Evolutionary conservation across 2,329 filamentous ascomycete genomes (phyloP).

Genomic region (Hypoxylon sp.): DNA sequence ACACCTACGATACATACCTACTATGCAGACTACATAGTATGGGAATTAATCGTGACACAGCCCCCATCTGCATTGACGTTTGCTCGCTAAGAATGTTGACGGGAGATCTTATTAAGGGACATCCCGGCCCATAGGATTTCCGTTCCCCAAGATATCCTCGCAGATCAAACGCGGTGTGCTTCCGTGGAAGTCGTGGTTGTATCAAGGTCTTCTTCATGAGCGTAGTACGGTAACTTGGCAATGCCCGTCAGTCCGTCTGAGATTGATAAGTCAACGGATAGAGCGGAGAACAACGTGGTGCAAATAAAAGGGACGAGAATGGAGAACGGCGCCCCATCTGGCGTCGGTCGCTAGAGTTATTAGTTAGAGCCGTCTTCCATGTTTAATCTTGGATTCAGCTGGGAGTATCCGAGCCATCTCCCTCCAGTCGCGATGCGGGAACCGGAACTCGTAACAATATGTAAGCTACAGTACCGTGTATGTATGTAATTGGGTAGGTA

Average conservation of each 20-base stretch:
- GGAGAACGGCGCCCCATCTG: slow-evolving; percentile 32
- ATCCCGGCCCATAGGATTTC: slow-evolving; percentile 41
- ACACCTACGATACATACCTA: not conserved
- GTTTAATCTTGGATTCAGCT: slow-evolving; percentile 19
- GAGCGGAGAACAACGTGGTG: slow-evolving; percentile 34
- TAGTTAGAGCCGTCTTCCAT: slow-evolving; percentile 15
- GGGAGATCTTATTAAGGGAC: slow-evolving; percentile 42
- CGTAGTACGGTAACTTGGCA: slow-evolving; percentile 33
- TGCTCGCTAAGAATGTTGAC: slow-evolving; percentile 8
- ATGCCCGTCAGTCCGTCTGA: slow-evolving; percentile 27
- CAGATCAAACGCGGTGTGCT: slow-evolving; percentile 43
- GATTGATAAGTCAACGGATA: slow-evolving; percentile 32
- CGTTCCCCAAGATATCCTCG: slow-evolving; percentile 39
- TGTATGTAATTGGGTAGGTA: slow-evolving; percentile 6
- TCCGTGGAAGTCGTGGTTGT: slow-evolving; percentile 29
- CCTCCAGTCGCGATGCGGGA: slow-evolving; percentile 2
- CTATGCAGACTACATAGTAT: not conserved
- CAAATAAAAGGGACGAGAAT: slow-evolving; percentile 44
- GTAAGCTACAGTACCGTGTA: not conserved
- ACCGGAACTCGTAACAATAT: slow-evolving; percentile 7
- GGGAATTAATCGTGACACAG: slow-evolving; percentile 6
- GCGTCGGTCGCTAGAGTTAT: slow-evolving; percentile 27
- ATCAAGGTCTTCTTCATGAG: slow-evolving; percentile 24
- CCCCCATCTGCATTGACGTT: slow-evolving; percentile 23
- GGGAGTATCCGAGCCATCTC: slow-evolving; percentile 26